A percentile compares a stretch with the other conserved stretches of the same genome.
Conservation (phyloP, 2,329 filamentous ascomycete species). For the Trichoderma gracile region DNA sequence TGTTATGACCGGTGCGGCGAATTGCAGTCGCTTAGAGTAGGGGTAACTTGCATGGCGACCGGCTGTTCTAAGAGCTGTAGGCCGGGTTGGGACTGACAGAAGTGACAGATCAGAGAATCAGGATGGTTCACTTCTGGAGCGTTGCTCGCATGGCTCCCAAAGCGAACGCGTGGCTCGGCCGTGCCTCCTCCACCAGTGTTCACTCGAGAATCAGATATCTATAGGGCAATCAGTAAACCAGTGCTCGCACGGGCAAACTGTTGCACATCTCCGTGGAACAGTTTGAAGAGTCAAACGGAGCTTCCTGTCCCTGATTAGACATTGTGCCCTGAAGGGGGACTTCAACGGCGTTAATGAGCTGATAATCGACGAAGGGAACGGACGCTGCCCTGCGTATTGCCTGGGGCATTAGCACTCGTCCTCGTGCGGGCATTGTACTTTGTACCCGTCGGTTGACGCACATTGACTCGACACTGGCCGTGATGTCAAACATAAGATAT, state of each 20-base stretch:
- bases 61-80: no score
- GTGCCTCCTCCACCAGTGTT: not conserved
- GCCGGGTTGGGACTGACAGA: not conserved
- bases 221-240: no score
- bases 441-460: not conserved
- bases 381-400: slow-evolving; percentile 13
- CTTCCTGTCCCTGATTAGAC: slow-evolving; percentile 8
- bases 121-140: not conserved
- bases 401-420: not conserved
- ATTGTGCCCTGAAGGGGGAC: slow-evolving; percentile 12
- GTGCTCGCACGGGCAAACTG: no score
- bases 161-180: slow-evolving; percentile 4
- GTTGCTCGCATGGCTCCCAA: not conserved
- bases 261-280: not conserved
- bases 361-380: not conserved
- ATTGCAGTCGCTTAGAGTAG: not conserved
- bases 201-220: not conserved
- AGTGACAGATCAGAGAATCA: not conserved
- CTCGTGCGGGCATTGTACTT: not conserved
- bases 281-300: not conserved
- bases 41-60: not conserved
- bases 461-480: not conserved
- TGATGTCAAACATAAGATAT: slow-evolving; percentile 17
- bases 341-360: not conserved
- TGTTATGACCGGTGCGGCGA: not conserved